phyloP scores from a whole-genome alignment of 805 yeast species.

The Candida khao-thaluensis region DNA sequence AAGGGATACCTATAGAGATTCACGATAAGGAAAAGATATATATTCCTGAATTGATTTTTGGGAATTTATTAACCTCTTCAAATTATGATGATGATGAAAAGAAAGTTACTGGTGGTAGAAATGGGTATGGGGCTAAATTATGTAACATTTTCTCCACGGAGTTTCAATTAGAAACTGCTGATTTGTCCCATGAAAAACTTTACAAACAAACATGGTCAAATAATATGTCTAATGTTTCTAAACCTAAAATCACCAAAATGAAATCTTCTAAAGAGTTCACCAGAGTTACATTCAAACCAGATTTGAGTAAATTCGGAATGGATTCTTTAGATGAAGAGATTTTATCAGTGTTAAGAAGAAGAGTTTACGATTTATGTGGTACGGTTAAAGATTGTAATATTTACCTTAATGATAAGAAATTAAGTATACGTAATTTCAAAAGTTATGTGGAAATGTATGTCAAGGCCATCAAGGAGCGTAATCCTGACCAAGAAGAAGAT shows the following conservation, averaged over 20 bases:
- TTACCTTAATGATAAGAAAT: slow-evolving; percentile 67
- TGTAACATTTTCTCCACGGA: slow-evolving; percentile 94
- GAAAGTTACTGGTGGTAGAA: slow-evolving; percentile 97
- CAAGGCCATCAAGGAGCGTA: slow-evolving; percentile 61
- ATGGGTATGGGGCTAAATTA: slow-evolving; percentile 96
- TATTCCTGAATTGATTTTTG: slow-evolving; percentile 95
- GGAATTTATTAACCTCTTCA: slow-evolving; percentile 89
- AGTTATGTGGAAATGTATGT: slow-evolving; percentile 87
- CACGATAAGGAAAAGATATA: slow-evolving; percentile 89
- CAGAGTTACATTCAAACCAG: slow-evolving; percentile 85
- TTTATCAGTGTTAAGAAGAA: slow-evolving; percentile 79
- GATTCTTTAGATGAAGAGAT: slow-evolving; percentile 77
- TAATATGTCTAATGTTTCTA: slow-evolving; percentile 77
- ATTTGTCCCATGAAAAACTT: slow-evolving; percentile 55
- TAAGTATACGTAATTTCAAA: slow-evolving; percentile 75
- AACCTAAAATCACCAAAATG: slow-evolving; percentile 66
- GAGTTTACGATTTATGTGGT: slow-evolving; percentile 95
- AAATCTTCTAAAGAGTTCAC: slow-evolving; percentile 75
- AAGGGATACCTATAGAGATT: slow-evolving; percentile 92
- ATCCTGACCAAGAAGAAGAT: slow-evolving; percentile 39
- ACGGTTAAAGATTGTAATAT: slow-evolving; percentile 83
- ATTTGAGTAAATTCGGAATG: slow-evolving; percentile 82
- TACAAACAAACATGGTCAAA: slow-evolving; percentile 84
- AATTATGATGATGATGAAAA: slow-evolving; percentile 94
- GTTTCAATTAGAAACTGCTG: slow-evolving; percentile 87